Conservation (phyloP, 805 yeast species). For the Alloascoidea africana region DNA sequence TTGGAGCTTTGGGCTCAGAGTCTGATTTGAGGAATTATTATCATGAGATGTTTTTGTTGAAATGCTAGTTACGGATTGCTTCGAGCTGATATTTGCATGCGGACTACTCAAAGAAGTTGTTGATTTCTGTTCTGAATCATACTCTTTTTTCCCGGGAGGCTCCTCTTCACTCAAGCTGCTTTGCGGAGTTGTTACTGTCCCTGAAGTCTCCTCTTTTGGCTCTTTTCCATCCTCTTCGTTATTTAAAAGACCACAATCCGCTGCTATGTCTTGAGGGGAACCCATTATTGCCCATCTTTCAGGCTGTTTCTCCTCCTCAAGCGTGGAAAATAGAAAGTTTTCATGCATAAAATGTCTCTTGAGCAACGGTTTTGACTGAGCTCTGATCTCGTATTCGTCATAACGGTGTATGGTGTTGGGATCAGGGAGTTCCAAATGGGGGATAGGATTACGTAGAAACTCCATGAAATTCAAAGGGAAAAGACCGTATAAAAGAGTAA, state of each 20-base stretch:
- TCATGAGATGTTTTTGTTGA: neutral
- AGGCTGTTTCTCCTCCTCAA: slow-evolving; percentile 19
- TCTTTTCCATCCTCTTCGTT: slow-evolving; percentile 7
- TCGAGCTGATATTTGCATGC: neutral
- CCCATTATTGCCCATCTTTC: slow-evolving; percentile 17
- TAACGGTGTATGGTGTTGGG: slow-evolving; percentile 14
- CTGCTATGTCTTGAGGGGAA: slow-evolving; percentile 20
- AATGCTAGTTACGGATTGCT: neutral
- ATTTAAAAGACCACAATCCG: slow-evolving; percentile 15
- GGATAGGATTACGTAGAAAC: slow-evolving; percentile 27
- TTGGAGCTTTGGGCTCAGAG: no score
- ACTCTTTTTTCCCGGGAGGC: no score
- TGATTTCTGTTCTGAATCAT: slow-evolving; percentile 1
- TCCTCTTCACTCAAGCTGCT: slow-evolving; percentile 8
- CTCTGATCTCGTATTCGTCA: slow-evolving; percentile 19
- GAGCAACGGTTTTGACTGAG: slow-evolving; percentile 15
- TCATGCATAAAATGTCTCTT: slow-evolving; percentile 32
- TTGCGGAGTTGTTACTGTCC: slow-evolving; percentile 8
- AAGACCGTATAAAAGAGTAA: slow-evolving; percentile 38
- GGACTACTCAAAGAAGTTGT: neutral
- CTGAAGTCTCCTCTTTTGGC: slow-evolving; percentile 8
- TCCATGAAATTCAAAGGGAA: slow-evolving; percentile 33
- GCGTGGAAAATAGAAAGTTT: slow-evolving; percentile 21
- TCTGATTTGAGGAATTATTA: slow-evolving; percentile 5
- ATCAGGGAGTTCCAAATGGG: slow-evolving; percentile 15